Evolutionary conservation across 2,329 filamentous ascomycete species (phyloP).

Genomic region (Pezicula neosporulosa): DNA sequence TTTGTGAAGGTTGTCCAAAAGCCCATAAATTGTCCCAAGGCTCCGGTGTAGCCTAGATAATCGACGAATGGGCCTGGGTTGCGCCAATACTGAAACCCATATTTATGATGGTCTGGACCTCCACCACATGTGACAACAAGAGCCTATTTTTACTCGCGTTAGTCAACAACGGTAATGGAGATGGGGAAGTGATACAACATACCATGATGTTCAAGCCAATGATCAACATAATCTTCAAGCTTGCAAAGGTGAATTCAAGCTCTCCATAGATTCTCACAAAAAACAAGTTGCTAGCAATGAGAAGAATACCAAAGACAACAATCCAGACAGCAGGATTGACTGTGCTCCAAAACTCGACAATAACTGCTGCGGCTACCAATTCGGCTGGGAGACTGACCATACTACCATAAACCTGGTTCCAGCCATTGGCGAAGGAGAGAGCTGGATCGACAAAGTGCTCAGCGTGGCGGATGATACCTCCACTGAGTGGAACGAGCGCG

Average conservation of each 20-base stretch:
- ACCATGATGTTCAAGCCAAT: constrained; percentile 60
- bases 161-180: neutral
- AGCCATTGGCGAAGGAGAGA: constrained; percentile 42
- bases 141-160: constrained; percentile 20
- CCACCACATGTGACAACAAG: constrained; percentile 62
- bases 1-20: constrained; percentile 48
- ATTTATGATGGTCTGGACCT: constrained; percentile 51
- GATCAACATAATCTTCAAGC: constrained; percentile 58
- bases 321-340: constrained; percentile 41
- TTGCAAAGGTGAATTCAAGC: constrained; percentile 47
- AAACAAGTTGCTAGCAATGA: constrained; percentile 31
- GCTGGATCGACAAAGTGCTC: constrained; percentile 47
- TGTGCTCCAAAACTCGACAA: constrained; percentile 61
- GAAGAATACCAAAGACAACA: constrained; percentile 30
- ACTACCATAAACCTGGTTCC: constrained; percentile 52
- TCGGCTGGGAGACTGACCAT: constrained; percentile 56
- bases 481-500: constrained; percentile 45
- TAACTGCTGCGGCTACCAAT: constrained; percentile 58
- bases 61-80: constrained; percentile 66
- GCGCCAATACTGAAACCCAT: constrained; percentile 69
- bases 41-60: constrained; percentile 50
- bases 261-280: constrained; percentile 40
- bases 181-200: neutral
- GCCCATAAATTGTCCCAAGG: constrained; percentile 58
- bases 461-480: constrained; percentile 44